A percentile compares a stretch with the other conserved stretches of the same genome.
Conservation (phyloP, 2,329 filamentous ascomycete genomes). For the Claviceps fusiformis region DNA sequence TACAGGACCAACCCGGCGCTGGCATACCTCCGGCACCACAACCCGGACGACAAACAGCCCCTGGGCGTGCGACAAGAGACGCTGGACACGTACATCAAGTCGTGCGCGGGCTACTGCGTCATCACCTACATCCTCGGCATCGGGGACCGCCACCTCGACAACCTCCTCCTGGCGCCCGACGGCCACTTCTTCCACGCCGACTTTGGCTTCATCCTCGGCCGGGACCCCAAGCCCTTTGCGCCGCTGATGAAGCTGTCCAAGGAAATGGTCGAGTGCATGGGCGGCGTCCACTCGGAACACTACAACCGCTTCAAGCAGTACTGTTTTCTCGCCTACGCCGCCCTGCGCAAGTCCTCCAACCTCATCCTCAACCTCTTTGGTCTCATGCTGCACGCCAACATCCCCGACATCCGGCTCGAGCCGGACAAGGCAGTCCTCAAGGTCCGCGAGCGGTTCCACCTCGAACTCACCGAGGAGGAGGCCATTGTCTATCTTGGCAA, state of each 20-base stretch:
- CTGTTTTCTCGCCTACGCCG: slow-evolving; percentile 88
- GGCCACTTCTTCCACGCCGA: slow-evolving; percentile 97
- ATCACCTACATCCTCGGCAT: slow-evolving; percentile 97
- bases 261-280: slow-evolving; percentile 99
- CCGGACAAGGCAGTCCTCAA: slow-evolving; percentile 90
- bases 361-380: slow-evolving; percentile 91
- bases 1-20: slow-evolving; percentile 64
- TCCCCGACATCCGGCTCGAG: slow-evolving; percentile 85
- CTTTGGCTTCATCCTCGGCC: slow-evolving; percentile 94
- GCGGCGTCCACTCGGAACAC: slow-evolving; percentile 64
- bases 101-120: slow-evolving; percentile 93
- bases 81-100: slow-evolving; percentile 90
- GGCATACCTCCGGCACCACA: slow-evolving; percentile 76
- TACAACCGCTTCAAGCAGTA: slow-evolving; percentile 90
- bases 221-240: slow-evolving; percentile 93
- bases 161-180: slow-evolving; percentile 77
- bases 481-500: slow-evolving; percentile 78
- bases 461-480: slow-evolving; percentile 86
- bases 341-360: slow-evolving; percentile 77
- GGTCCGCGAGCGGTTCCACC: slow-evolving; percentile 84
- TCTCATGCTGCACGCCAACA: slow-evolving; percentile 94
- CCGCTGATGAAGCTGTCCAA: slow-evolving; percentile 94
- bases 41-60: slow-evolving; percentile 69
- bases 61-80: slow-evolving; percentile 82
- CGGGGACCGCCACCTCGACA: slow-evolving; percentile 90